These are phyloP conservation scores for Sequoiadendron giganteum DNA, from an alignment of 75 land plant genomes.

Conservation along the genomic window DNA sequence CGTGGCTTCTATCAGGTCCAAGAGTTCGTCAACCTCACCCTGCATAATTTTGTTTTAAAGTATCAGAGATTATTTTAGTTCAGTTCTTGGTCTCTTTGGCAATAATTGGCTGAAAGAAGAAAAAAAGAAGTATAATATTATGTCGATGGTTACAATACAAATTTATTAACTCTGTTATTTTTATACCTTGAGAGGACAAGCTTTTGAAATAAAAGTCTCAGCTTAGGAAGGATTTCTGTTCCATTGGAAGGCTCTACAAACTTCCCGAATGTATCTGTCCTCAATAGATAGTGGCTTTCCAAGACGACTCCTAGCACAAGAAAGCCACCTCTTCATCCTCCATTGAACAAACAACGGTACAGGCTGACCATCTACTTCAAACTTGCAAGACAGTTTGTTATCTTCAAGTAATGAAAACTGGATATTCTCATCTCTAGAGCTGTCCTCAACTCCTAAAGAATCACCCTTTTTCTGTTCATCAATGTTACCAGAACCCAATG, in stretches of 20 bases:
- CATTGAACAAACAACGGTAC: not conserved
- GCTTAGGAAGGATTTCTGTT: not conserved
- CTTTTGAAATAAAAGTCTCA: constrained; percentile 1
- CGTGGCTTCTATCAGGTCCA: not conserved
- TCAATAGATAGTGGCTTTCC: not conserved
- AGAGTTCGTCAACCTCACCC: not conserved
- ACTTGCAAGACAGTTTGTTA: not conserved
- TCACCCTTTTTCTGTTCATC: not conserved
- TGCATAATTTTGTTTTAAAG: not conserved
- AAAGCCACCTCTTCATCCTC: constrained; percentile 8
- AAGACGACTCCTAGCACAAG: not conserved
- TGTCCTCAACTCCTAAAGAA: not conserved
- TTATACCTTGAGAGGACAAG: constrained; percentile 3
- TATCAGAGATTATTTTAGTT: not conserved
- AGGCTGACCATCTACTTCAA: not conserved
- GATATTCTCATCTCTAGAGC: not conserved
- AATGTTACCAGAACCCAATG: not conserved
- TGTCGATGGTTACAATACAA: not conserved
- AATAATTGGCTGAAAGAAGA: not conserved
- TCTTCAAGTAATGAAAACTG: not conserved
- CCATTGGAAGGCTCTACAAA: not conserved
- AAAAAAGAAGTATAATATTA: not conserved
- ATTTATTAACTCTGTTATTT: not conserved
- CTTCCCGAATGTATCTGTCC: constrained; percentile 3
- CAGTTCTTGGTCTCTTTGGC: not conserved